These are phyloP conservation scores for Parmelia sp. DNA, from an alignment of 495 filamentous ascomycete genomes.

Conservation along the genomic window DNA sequence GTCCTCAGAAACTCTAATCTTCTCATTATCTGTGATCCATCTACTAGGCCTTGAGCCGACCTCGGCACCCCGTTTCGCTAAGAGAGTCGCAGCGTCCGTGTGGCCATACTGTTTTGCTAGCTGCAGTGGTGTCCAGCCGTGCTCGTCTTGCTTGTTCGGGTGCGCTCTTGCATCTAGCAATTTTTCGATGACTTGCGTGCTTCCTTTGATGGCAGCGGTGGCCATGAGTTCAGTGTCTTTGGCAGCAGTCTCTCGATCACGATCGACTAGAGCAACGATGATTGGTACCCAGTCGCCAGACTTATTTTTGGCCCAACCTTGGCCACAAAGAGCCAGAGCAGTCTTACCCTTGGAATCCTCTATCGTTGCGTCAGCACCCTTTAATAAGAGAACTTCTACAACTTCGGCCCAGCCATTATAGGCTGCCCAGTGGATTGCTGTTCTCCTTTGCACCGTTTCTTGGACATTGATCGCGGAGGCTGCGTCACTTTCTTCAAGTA, in stretches of 20 bases:
- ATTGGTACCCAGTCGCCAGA: slow-evolving; percentile 1
- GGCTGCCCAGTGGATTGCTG: slow-evolving; percentile 9
- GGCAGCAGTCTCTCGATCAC: slow-evolving; percentile 1
- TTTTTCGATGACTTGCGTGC: slow-evolving; percentile 8
- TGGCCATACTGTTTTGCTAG: slow-evolving; percentile 9
- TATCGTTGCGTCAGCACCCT: slow-evolving; percentile 7
- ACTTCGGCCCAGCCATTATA: slow-evolving; percentile 9
- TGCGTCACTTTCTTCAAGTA: neutral
- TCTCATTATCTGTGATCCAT: neutral
- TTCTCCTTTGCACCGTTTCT: neutral
- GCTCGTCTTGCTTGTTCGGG: slow-evolving; percentile 7
- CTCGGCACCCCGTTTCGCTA: slow-evolving; percentile 7
- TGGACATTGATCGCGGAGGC: neutral
- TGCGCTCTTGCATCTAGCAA: slow-evolving; percentile 8
- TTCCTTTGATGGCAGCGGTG: slow-evolving; percentile 8
- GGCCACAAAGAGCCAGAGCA: slow-evolving; percentile 6
- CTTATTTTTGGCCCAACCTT: slow-evolving; percentile 8
- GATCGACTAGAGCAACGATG: slow-evolving; percentile 3
- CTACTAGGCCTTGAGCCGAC: slow-evolving; percentile 3
- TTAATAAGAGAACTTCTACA: neutral
- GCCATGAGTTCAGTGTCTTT: slow-evolving; percentile 6
- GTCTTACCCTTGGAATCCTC: slow-evolving; percentile 2
- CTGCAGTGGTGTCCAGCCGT: slow-evolving; percentile 11
- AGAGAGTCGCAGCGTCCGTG: slow-evolving; percentile 5
- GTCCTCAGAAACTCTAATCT: slow-evolving; percentile 3